These are phyloP conservation scores for Bullera alba DNA, from an alignment of 768 basidiomycete species.

Conservation along the genomic window DNA sequence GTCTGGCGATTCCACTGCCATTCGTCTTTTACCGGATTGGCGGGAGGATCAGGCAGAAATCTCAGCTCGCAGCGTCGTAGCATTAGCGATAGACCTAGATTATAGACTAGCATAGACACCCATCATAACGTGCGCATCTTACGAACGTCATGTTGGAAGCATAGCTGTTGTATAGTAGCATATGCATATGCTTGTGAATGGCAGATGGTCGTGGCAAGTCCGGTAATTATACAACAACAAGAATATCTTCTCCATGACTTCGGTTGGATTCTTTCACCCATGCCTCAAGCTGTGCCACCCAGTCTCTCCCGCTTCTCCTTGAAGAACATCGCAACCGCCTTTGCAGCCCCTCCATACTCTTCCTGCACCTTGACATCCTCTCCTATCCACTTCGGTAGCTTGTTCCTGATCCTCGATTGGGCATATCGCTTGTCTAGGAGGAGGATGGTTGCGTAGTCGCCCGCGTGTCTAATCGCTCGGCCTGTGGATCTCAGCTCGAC, in stretches of 20 bases:
- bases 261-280: neutral
- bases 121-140: too few species aligned
- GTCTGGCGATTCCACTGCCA: conserved; percentile 56
- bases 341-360: conserved; percentile 66
- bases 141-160: too few species aligned
- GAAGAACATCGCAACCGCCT: conserved; percentile 64
- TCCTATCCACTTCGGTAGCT: conserved; percentile 89
- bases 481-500: conserved; percentile 52
- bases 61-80: conserved; percentile 45
- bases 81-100: neutral
- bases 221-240: too few species aligned
- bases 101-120: neutral
- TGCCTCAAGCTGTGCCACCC: neutral
- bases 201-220: too few species aligned
- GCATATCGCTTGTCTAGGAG: conserved; percentile 79
- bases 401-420: conserved; percentile 59
- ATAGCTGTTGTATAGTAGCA: too few species aligned
- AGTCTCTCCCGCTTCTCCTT: conserved; percentile 50
- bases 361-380: conserved; percentile 55
- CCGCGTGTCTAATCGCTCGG: conserved; percentile 81
- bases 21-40: conserved; percentile 51
- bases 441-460: conserved; percentile 85
- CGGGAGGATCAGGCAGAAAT: conserved; percentile 49
- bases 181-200: too few species aligned
- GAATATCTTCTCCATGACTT: neutral